Base-by-base conservation (phyloP, 2,329 filamentous ascomycete genomes). In the Beauveria bassiana region DNA sequence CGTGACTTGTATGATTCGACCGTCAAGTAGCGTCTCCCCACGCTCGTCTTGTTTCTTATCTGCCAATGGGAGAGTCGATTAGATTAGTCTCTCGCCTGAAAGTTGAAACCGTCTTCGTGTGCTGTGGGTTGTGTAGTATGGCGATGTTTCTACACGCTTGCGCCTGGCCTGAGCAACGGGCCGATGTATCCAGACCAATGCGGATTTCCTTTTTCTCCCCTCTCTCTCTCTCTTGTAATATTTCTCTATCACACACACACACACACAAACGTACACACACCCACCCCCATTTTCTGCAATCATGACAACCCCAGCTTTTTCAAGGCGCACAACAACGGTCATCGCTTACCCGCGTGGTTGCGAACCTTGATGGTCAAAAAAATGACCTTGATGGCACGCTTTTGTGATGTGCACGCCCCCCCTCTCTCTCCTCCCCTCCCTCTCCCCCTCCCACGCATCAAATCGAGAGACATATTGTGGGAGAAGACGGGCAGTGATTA, bases 301-400 rank as follows among this genome's bases (percentile, higher is more conserved):
- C 9, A 40, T 40, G 26, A 40, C 54, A 26, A 46, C 24, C 40
- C 42, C 42, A 46, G 42, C 16, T 24, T 28, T 43, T 28, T 38
- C 12, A 1, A n/a, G 47, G 16, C 8, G 47, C 34, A 38, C 34
- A 38, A 16, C 14, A 38, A 14, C 14, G 6, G 34, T 38, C 46
- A 31, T 26, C 9, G 47, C 52, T 24, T 24, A 9, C 5, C 9
- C 31, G 26, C 9, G 52, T 20, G 10, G 31, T 20, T 51, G 58
- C 22, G 58, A 18, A 60, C 58, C 58, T 54, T 60, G 58, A 60
- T 60, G 58, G 58, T 3, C 50, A 47, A 34, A 43, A 31, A 38
- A 38, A 14, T 14, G 12, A 60, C 58, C 58, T 60, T 60, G 58
- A 60, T 60, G 34, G 58, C 49, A 16, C 55, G 31, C 43, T 24